These are phyloP conservation scores for Leccinum longicurvipes DNA, from an alignment of 768 basidiomycete genomes.

Conservation along the genomic window DNA sequence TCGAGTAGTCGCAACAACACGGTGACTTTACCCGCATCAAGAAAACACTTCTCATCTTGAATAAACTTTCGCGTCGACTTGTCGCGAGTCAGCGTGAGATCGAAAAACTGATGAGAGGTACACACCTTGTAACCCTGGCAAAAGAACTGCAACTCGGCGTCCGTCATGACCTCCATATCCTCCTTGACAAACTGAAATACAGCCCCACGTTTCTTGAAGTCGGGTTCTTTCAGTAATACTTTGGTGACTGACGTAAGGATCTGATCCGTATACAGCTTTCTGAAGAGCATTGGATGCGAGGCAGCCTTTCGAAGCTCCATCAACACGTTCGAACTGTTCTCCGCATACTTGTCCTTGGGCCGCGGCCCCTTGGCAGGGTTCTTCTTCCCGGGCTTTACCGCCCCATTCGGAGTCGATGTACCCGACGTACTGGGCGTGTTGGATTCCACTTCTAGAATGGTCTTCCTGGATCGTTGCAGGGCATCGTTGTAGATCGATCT, in stretches of 20 bases:
- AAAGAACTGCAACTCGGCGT: conserved; percentile 89
- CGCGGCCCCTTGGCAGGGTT: conserved; percentile 35
- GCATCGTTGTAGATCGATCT: conserved; percentile 81
- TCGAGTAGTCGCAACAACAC: conserved; percentile 69
- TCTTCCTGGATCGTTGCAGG: conserved; percentile 80
- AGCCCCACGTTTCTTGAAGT: conserved; percentile 82
- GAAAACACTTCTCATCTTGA: conserved; percentile 69
- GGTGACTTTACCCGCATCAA: conserved; percentile 85
- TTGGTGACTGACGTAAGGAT: conserved; percentile 72
- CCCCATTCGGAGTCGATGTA: conserved; percentile 27
- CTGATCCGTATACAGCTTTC: conserved; percentile 77
- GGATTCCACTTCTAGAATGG: conserved; percentile 51
- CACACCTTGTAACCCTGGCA: conserved; percentile 80
- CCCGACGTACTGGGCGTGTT: conserved; percentile 29
- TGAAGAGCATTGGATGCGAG: conserved; percentile 94
- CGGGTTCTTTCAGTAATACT: conserved; percentile 84
- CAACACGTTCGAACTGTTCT: conserved; percentile 88
- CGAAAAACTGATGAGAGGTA: neutral
- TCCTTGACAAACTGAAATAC: conserved; percentile 87
- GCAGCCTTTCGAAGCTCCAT: conserved; percentile 98
- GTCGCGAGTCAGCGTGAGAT: conserved; percentile 7
- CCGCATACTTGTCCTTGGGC: conserved; percentile 68
- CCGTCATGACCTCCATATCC: conserved; percentile 98
- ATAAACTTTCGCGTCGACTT: conserved; percentile 74
- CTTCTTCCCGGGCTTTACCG: conserved; percentile 29